Conservation (phyloP, 768 basidiomycete species). For the Cyclocybe cylindracea region DNA sequence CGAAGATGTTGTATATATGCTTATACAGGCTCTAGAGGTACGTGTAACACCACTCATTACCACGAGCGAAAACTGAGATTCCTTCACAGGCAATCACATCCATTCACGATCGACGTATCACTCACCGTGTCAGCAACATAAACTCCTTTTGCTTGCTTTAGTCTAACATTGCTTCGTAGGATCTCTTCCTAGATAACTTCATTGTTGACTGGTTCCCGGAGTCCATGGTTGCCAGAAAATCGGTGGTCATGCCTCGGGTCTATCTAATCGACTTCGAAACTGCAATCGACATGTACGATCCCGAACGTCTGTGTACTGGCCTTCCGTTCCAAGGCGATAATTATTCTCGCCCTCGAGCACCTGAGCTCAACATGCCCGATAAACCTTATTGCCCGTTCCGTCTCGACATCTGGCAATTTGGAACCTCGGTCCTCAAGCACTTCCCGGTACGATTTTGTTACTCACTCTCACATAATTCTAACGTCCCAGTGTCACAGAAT, state of each 20-base stretch:
- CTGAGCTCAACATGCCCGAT: neutral
- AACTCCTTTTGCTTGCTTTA: no score
- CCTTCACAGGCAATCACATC: no score
- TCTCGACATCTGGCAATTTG: slow-evolving; percentile 6
- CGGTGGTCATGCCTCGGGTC: neutral
- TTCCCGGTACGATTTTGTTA: neutral
- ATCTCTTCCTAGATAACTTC: slow-evolving; percentile 1
- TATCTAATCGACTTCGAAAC: slow-evolving; percentile 3
- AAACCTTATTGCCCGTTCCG: neutral
- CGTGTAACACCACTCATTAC: no score
- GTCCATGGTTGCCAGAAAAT: neutral
- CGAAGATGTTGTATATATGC: no score
- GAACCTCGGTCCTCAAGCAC: neutral
- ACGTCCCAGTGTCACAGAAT: no score
- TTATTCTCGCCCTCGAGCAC: neutral
- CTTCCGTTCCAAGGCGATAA: neutral
- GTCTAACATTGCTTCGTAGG: neutral
- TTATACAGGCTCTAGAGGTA: no score
- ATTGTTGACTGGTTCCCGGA: neutral
- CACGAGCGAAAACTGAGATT: no score
- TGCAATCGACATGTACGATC: neutral
- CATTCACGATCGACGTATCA: no score
- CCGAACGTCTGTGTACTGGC: neutral
- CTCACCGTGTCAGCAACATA: no score
- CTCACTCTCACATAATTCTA: no score